Base-by-base conservation (phyloP, 2,329 filamentous ascomycete species). In the Phaeophleospora eucalypticola region DNA sequence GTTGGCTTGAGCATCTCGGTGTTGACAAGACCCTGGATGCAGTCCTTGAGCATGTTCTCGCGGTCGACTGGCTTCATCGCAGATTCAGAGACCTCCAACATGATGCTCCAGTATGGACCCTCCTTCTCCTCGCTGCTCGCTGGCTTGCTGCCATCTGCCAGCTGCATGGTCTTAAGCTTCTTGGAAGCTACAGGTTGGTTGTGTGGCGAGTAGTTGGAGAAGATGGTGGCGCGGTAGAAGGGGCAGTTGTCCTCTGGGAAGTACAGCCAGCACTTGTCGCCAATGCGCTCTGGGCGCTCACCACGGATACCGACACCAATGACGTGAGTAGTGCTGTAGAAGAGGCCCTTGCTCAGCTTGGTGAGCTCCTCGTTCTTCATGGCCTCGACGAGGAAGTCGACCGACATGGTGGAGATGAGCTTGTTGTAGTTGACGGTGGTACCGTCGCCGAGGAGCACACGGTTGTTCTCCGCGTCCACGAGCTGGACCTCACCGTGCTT, bases 221-320 rank as follows among this genome's bases (percentile, higher is more conserved):
- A 98, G 76, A 98, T 97, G 66, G 93, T 98, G 65, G 93, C 93
- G 61, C 93, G 88, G 80, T 98, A 98, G 80, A 98, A 98, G 68
- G 89, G 89, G 78, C 89, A 96, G 80, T 98, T 86, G 71, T 95
- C 86, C 72, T 98, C 93, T 54, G 93, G 93, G 83, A 97, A 98
- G 82, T 98, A 98, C 58, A 98, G 79, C 90, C 93, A 98, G 83
- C 93, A 98, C 81, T 97, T 98, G 78, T 98, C 93, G 58, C 93
- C 93, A 61, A 98, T 98, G 67, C 89, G 86, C 71, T 95, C 89
- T 33, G 93, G 93, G 59, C 93, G 88, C 64, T 79, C 80, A 58
- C 93, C 93, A 66, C 93, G 89, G 65, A 98, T 79, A 73, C 93
- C 93, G 55, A 98, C 87, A 71, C 93, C 93, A 61, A 98, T 86